Evolutionary conservation across 1,139 yeast species (phyloP).

Genomic region (Geotrichum histeridarum): DNA sequence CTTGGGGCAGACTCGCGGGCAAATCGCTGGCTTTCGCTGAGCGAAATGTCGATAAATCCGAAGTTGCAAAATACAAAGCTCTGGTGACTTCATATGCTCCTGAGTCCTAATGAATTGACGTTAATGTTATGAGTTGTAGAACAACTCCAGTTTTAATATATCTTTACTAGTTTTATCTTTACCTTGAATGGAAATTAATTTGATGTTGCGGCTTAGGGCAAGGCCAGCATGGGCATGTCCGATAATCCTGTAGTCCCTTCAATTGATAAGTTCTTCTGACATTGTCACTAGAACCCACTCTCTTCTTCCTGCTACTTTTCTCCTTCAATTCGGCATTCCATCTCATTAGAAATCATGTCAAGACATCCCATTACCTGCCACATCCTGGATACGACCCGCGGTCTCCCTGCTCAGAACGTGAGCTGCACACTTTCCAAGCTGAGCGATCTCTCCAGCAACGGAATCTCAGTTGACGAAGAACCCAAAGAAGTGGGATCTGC

Average conservation of each 20-base stretch:
- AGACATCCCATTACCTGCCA: slow-evolving; percentile 74
- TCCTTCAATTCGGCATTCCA: background rate
- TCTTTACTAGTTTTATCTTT: no score
- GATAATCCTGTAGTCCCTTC: background rate
- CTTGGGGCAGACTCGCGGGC: slow-evolving; percentile 6
- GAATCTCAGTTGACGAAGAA: slow-evolving; percentile 23
- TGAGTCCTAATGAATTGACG: background rate
- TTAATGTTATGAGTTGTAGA: no score
- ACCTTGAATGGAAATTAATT: no score
- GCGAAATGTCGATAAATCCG: background rate
- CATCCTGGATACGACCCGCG: slow-evolving; percentile 75
- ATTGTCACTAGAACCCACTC: no score
- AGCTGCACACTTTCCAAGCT: slow-evolving; percentile 32
- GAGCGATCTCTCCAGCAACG: background rate
- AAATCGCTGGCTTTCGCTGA: background rate
- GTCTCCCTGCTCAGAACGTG: slow-evolving; percentile 71
- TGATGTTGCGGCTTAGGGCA: background rate
- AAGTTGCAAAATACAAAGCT: background rate
- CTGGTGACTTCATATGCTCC: background rate
- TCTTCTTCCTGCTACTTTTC: background rate
- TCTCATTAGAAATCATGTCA: slow-evolving; percentile 1
- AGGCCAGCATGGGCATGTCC: background rate
- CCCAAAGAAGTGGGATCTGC: slow-evolving; percentile 54
- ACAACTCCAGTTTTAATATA: no score
- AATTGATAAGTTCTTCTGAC: no score